These are phyloP conservation scores for Trichosanthes cucumerina DNA, from an alignment of 306 rosid species.

Conservation along the genomic window DNA sequence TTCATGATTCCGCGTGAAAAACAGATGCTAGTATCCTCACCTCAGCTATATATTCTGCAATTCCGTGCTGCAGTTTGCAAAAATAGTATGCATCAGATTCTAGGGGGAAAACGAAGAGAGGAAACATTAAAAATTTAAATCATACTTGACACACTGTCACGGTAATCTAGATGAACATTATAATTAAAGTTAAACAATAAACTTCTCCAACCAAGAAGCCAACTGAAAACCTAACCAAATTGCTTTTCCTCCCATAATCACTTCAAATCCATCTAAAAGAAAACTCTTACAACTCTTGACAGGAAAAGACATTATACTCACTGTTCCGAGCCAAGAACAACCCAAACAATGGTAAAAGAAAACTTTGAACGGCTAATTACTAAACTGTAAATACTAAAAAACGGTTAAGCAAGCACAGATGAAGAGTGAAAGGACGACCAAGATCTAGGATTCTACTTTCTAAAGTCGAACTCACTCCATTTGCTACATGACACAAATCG, in stretches of 20 bases:
- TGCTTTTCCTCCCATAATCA: neutral
- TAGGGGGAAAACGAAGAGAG: neutral
- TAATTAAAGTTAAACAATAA: neutral
- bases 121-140: conserved; percentile 1
- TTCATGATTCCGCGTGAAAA: conserved; percentile 1
- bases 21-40: conserved; percentile 34
- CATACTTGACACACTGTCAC: neutral
- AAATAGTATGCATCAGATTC: conserved; percentile 24
- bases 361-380: neutral
- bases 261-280: neutral
- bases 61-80: conserved; percentile 58
- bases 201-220: conserved; percentile 1
- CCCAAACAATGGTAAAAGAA: neutral
- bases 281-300: neutral
- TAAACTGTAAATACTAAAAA: neutral
- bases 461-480: neutral
- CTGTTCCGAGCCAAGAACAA: neutral
- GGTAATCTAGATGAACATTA: neutral
- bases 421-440: neutral
- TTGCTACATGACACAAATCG: neutral
- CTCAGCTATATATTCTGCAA: conserved; percentile 98
- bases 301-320: neutral
- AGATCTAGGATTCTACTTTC: neutral
- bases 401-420: neutral
- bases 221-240: conserved; percentile 2